Conservation (phyloP, 2,329 filamentous ascomycete genomes). For the Harringtonia aguacate region DNA sequence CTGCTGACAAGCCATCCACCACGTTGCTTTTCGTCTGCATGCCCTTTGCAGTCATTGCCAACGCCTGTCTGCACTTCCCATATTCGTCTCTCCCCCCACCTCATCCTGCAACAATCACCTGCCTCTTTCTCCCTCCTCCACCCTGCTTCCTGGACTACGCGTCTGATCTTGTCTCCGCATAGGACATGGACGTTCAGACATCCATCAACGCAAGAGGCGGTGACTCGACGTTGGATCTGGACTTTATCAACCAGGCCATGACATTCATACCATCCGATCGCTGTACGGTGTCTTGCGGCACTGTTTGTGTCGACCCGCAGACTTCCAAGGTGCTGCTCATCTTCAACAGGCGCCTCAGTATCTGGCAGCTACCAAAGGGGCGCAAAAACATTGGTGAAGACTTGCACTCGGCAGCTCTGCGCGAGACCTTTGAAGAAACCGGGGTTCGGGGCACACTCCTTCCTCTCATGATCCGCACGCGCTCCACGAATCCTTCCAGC, state of each 20-base stretch:
- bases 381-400: conserved; percentile 35
- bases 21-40: no score
- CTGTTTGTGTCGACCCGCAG: conserved; percentile 29
- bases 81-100: no score
- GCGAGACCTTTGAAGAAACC: conserved; percentile 37
- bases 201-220: background rate
- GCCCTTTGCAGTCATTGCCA: no score
- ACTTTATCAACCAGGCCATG: conserved; percentile 21
- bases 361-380: conserved; percentile 37
- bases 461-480: conserved; percentile 28
- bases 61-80: no score
- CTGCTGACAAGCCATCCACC: no score
- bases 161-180: no score
- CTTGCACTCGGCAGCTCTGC: conserved; percentile 28
- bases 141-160: no score
- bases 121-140: no score
- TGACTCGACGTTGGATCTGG: conserved; percentile 14
- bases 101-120: no score
- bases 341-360: conserved; percentile 29
- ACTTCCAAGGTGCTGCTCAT: conserved; percentile 28
- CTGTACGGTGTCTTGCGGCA: conserved; percentile 34
- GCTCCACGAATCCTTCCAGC: conserved; percentile 22
- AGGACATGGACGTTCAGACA: background rate
- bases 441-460: conserved; percentile 28
- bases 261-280: conserved; percentile 28